Base-by-base conservation (phyloP, 345 rosid genomes). In the Bruguiera parviflora region DNA sequence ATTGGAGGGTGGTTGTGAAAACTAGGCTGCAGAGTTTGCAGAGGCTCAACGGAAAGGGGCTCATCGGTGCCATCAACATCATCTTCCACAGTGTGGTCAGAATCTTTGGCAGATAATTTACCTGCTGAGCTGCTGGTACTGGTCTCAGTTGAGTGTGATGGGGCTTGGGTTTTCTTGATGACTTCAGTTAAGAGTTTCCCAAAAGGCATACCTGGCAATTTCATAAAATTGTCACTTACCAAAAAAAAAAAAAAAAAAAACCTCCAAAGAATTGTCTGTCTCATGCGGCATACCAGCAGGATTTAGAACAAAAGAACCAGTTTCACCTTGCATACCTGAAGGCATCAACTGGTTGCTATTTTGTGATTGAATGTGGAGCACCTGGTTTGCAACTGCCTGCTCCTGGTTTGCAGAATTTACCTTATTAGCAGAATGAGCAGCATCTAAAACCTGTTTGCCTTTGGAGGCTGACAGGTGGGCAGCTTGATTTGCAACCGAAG, bases 21-120 rank as follows among this genome's bases (percentile, higher is more conserved):
- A 65, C 47, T 69, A 3, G 93, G 89, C 65, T 80, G 89, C 52
- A 89, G 71, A 0, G 84, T 71, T 78, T 82, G 87, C 71, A 85
- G 71, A 20, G 97, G 92, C 79, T 88, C 96, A 28, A 86, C 77
- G 31, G 85, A 83, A 68, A 91, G 84, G 51, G 92, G 82, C 67
- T 79, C 86, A 78, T 83, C 81, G 10, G 32, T 21, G 29, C 74
- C 72, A 25, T 57, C 31, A 29, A 11, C 69, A 19, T 72, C 88
- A 3, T 83, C 84, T 20, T 77, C 80, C 2, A 37, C 47, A 29
- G 53, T 61, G 60, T 22, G 24, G 43, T 37, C 49, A 39, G 60
- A 67, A 76, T 55, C 76, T 57, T 76, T 58, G 37, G 43, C 37
- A 31, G 59, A 35, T 65, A 67, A 71, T 32, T 37, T 68, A 37